Evolutionary conservation across 2,329 filamentous ascomycete genomes (phyloP).

Genomic region (Zasmidium cellare): DNA sequence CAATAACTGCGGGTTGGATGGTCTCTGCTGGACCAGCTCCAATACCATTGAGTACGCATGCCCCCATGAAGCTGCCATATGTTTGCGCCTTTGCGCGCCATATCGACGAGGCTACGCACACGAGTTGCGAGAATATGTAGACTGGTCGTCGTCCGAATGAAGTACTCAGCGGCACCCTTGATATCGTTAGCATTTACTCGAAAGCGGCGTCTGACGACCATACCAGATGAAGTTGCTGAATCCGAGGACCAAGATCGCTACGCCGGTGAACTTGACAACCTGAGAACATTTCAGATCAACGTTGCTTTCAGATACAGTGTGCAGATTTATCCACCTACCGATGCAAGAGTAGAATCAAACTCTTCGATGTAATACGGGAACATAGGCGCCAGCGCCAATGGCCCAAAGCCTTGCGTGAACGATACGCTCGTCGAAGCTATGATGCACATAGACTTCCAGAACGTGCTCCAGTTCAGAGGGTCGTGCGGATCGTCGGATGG

Average conservation of each 20-base stretch:
- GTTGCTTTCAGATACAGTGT: background rate
- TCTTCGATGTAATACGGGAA: constrained; percentile 59
- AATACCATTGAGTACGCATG: constrained; percentile 61
- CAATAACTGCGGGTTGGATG: constrained; percentile 62
- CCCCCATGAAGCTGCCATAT: constrained; percentile 64
- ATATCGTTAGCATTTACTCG: background rate
- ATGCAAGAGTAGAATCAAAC: constrained; percentile 45
- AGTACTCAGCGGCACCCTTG: constrained; percentile 56
- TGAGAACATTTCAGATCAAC: background rate
- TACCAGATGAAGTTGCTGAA: constrained; percentile 63
- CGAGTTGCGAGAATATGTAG: constrained; percentile 52
- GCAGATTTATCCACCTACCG: background rate
- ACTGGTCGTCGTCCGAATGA: constrained; percentile 58
- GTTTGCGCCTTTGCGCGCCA: constrained; percentile 60
- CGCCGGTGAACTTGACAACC: constrained; percentile 58
- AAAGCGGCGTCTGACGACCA: constrained; percentile 6
- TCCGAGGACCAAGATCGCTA: constrained; percentile 58
- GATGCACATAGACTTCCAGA: constrained; percentile 54
- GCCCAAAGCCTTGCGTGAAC: constrained; percentile 57
- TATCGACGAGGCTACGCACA: constrained; percentile 55
- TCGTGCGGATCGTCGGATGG: constrained; percentile 44
- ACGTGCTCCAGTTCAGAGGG: constrained; percentile 48
- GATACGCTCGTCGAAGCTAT: constrained; percentile 47
- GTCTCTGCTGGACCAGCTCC: constrained; percentile 64
- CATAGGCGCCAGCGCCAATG: constrained; percentile 58